A percentile compares a stretch with the other conserved stretches of the same genome.
These are phyloP conservation scores for Chrysosporium keratinophilum DNA, from an alignment of 2,329 filamentous ascomycete species.

Conservation along the genomic window DNA sequence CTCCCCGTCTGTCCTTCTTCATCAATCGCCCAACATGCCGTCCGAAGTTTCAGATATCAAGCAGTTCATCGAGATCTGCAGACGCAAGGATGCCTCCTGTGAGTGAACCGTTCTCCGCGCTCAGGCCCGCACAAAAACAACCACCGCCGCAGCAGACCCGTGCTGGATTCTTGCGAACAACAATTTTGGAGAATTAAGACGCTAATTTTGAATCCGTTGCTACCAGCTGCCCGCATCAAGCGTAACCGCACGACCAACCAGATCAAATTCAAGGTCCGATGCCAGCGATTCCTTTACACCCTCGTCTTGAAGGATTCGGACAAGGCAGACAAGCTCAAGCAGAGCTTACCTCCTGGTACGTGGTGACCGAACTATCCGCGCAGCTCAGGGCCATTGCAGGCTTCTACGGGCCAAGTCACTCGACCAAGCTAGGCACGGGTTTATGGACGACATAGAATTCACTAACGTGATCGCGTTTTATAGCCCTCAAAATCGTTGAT, in stretches of 20 bases:
- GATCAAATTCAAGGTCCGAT: slow-evolving; percentile 99
- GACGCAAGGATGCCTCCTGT: slow-evolving; percentile 99
- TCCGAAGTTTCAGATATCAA: slow-evolving; percentile 98
- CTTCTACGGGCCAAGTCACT: too few species aligned
- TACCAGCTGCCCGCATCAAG: slow-evolving; percentile 78
- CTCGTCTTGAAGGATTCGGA: slow-evolving; percentile 96
- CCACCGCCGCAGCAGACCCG: not conserved
- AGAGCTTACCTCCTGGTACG: slow-evolving; percentile 94
- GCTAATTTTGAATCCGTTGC: slow-evolving; percentile 16
- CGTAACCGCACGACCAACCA: slow-evolving; percentile 81
- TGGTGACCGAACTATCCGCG: slow-evolving; percentile 18
- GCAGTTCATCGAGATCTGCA: slow-evolving; percentile 99
- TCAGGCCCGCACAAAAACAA: not conserved
- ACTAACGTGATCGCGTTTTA: slow-evolving; percentile 14
- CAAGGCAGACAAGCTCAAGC: slow-evolving; percentile 99
- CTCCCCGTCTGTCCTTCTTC: not conserved
- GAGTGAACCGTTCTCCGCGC: slow-evolving; percentile 40
- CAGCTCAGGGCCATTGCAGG: too few species aligned
- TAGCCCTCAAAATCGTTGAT: slow-evolving; percentile 38
- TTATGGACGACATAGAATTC: not conserved
- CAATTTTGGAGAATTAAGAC: not conserved
- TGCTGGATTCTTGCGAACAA: not conserved
- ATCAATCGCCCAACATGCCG: slow-evolving; percentile 65
- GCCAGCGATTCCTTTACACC: slow-evolving; percentile 92
- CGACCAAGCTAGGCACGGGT: too few species aligned